Evolutionary conservation across 176 grass and related monocot species (phyloP).

Genomic region (Cocos nucifera): DNA sequence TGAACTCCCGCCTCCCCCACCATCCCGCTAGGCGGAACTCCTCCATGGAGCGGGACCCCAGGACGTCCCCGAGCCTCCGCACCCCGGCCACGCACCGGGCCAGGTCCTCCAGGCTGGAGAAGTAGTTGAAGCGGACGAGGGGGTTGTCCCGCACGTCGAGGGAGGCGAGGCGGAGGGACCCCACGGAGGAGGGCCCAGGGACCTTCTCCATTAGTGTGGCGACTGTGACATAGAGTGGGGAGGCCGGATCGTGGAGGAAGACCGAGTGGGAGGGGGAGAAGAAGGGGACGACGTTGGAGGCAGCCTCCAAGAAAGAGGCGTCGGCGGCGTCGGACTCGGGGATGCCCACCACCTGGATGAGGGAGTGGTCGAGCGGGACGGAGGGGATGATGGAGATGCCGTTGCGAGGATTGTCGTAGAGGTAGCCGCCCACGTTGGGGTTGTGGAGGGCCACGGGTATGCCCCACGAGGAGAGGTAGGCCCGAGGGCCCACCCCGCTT

Average conservation of each 20-base stretch:
- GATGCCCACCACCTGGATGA: slow-evolving; percentile 87
- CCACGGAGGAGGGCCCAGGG: slow-evolving; percentile 49
- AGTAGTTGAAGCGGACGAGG: slow-evolving; percentile 63
- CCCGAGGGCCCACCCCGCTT: slow-evolving; percentile 57
- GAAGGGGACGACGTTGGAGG: slow-evolving; percentile 59
- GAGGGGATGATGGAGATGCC: slow-evolving; percentile 71
- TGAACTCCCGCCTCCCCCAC: slow-evolving; percentile 47
- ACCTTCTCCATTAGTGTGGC: slow-evolving; percentile 75
- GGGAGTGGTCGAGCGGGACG: slow-evolving; percentile 60
- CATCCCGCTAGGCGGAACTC: slow-evolving; percentile 32
- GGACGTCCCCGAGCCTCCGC: slow-evolving; percentile 44
- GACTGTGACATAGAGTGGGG: slow-evolving; percentile 55
- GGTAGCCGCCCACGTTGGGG: slow-evolving; percentile 51
- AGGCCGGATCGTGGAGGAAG: slow-evolving; percentile 19
- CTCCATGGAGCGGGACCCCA: slow-evolving; percentile 51
- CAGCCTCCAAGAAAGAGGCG: slow-evolving; percentile 63
- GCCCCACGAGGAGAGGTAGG: slow-evolving; percentile 49
- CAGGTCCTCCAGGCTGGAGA: slow-evolving; percentile 43
- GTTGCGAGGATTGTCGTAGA: slow-evolving; percentile 85
- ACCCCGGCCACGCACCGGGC: slow-evolving; percentile 47
- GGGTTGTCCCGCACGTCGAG: slow-evolving; percentile 54
- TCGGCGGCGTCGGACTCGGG: slow-evolving; percentile 27
- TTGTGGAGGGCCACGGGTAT: slow-evolving; percentile 46
- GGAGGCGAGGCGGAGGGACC: slow-evolving; percentile 56
- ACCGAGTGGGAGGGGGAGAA: slow-evolving; percentile 23